Base-by-base conservation (phyloP, 495 filamentous ascomycete genomes). In the Annulohypoxylon maeteangense region DNA sequence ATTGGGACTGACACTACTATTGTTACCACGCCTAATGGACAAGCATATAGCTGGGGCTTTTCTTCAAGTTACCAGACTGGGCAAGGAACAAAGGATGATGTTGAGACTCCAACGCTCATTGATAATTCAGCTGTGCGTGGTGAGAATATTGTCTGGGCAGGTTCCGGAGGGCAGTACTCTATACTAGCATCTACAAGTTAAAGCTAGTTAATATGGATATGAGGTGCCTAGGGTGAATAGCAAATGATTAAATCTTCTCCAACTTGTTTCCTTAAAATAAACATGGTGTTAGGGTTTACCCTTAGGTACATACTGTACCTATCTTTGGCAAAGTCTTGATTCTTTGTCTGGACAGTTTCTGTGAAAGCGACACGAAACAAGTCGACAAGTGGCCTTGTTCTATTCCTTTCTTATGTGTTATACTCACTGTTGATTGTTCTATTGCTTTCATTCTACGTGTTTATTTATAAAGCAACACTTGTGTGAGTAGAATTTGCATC, bases 31-130 rank as follows among this genome's bases (percentile, higher is more conserved):
- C 78, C 70, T 20, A 82, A 86, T 2, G 90, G 91, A 10, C 81
- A 83, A 47, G 90, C 88, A 5, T 92, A 87, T 76, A 84, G 84
- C 34, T 93, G 90, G 91, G 91, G 91, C 1, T 92, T 92, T 80
- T 87, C 83, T 22, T 81, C 78, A 45, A 87, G 85, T 65, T 90
- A 88, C 74, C 90, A 92, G 79, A 89, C 89, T n/a, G 91, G 90
- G 5, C 86, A 83, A 56, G 88, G 87, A 8, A 85, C 82, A 4
- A 80, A 78, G 2, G 87, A 88, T 16, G 88, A 90, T 67, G 80
- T 93, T 25, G 76, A 84, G 56, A 59, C 76, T 11, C 88, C 91
- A 0, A 91, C 84, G 0, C 72, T 84, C 20, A 88, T 94, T 56
- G 85, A 90, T 57, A 89, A 89, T 76, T 85, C 83, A 0, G 89